phyloP scores from a whole-genome alignment of 768 basidiomycete genomes.

The Termitomyces heimii region DNA sequence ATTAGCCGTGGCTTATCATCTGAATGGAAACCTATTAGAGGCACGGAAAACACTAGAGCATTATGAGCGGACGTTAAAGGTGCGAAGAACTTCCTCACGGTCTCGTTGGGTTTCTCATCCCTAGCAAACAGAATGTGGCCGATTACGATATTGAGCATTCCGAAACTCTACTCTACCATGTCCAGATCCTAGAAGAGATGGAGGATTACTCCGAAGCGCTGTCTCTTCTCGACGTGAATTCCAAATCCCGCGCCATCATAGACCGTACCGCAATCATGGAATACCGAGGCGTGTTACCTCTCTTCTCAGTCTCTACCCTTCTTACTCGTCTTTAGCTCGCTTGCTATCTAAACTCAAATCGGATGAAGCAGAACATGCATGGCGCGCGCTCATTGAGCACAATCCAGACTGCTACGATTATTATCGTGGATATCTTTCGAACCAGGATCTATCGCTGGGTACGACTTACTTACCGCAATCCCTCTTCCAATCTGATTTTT shows the following conservation, averaged over 20 bases:
- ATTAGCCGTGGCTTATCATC: conserved; percentile 82
- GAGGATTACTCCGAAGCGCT: conserved; percentile 60
- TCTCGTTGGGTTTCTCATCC: not conserved
- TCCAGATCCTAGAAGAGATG: conserved; percentile 66
- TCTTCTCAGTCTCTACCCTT: not conserved
- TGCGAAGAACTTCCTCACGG: conserved; percentile 21
- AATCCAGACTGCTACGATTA: conserved; percentile 83
- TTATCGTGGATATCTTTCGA: conserved; percentile 67
- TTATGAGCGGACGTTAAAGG: conserved; percentile 70
- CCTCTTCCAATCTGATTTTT: conserved; percentile 10
- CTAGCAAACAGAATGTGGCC: conserved; percentile 54
- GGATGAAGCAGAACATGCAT: conserved; percentile 75
- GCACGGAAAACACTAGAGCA: conserved; percentile 69
- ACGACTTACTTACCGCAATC: conserved; percentile 11
- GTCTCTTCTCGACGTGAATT: conserved; percentile 53
- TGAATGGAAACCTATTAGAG: conserved; percentile 68
- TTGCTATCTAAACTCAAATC: conserved; percentile 62
- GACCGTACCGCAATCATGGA: conserved; percentile 69
- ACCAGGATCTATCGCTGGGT: conserved; percentile 66
- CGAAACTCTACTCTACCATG: conserved; percentile 75
- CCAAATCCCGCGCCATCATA: conserved; percentile 60
- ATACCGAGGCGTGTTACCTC: conserved; percentile 45
- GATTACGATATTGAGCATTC: conserved; percentile 79
- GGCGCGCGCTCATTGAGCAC: conserved; percentile 74
- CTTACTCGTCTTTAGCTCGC: conserved; percentile 47